phyloP scores from a whole-genome alignment of 2,329 filamentous ascomycete species.

The Fusarium anthophilum region DNA sequence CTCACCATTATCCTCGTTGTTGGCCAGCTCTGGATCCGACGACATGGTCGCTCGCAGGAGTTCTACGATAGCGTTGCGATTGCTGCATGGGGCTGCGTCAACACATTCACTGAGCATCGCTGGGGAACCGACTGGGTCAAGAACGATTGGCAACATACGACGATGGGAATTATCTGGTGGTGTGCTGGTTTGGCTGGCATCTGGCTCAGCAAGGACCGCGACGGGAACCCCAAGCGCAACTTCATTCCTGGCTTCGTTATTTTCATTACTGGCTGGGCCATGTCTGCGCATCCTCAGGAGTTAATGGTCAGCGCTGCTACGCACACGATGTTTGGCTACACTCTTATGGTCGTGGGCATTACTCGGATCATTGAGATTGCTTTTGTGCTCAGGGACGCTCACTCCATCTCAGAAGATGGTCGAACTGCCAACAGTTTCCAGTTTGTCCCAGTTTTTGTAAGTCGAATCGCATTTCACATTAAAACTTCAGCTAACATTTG shows the following conservation, averaged over 20 bases:
- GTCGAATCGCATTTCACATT: constrained; percentile 51
- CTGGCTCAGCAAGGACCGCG: constrained; percentile 86
- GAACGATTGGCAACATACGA: constrained; percentile 97
- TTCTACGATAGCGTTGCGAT: constrained; percentile 96
- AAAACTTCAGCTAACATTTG: constrained; percentile 12
- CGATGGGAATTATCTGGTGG: constrained; percentile 99
- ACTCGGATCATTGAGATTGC: constrained; percentile 90
- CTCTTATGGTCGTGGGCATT: constrained; percentile 87
- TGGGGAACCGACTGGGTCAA: constrained; percentile 91
- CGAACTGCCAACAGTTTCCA: constrained; percentile 72
- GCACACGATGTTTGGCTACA: constrained; percentile 92
- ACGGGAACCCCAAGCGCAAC: constrained; percentile 89
- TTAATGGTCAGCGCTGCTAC: constrained; percentile 87
- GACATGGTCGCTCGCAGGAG: constrained; percentile 88
- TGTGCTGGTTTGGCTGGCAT: constrained; percentile 89
- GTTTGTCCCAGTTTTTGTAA: constrained; percentile 63
- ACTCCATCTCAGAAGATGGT: constrained; percentile 71
- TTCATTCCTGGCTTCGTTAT: constrained; percentile 93
- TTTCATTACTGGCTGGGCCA: constrained; percentile 91
- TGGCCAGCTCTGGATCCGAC: constrained; percentile 86
- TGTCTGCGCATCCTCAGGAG: constrained; percentile 90
- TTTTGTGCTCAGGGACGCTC: constrained; percentile 82
- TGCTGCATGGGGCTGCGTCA: constrained; percentile 94
- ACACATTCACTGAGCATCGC: constrained; percentile 96
- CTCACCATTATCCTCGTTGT: constrained; percentile 87